These are phyloP conservation scores for Globisporangium spiculum DNA, from an alignment of 352 stramenopile species.

Conservation along the genomic window DNA sequence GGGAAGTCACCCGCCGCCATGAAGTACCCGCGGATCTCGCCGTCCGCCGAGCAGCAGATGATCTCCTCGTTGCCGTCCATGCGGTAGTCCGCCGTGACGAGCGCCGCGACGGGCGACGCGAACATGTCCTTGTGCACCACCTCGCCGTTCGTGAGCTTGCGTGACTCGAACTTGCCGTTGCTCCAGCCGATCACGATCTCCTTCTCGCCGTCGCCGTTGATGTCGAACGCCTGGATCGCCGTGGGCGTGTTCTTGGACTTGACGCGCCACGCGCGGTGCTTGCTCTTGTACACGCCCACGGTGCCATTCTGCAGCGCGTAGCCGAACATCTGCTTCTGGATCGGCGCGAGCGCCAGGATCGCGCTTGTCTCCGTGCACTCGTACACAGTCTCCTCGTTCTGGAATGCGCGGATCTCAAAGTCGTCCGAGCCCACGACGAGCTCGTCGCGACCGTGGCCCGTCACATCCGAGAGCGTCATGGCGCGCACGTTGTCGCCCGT, in stretches of 20 bases:
- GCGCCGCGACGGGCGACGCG: conserved; percentile 47
- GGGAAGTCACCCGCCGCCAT: conserved; percentile 45
- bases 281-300: conserved; percentile 90
- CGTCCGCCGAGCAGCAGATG: conserved; percentile 81
- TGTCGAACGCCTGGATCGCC: conserved; percentile 85
- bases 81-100: conserved; percentile 85
- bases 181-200: conserved; percentile 90
- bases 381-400: conserved; percentile 86
- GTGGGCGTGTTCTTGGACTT: conserved; percentile 89
- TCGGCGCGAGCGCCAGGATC: conserved; percentile 67
- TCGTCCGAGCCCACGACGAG: conserved; percentile 90
- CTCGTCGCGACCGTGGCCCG: conserved; percentile 62
- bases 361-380: conserved; percentile 87
- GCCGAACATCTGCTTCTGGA: conserved; percentile 73
- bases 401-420: conserved; percentile 89
- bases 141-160: conserved; percentile 73
- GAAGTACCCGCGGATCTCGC: conserved; percentile 76
- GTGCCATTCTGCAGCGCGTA: conserved; percentile 92
- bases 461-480: conserved; percentile 72
- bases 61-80: conserved; percentile 87
- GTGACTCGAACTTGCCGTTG: conserved; percentile 86
- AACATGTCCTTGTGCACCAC: conserved; percentile 85
- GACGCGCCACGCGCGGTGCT: conserved; percentile 86
- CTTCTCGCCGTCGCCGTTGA: conserved; percentile 87
- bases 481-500: conserved; percentile 90